phyloP scores from a whole-genome alignment of 257 asterid species.

The Cynanchum wilfordii region DNA sequence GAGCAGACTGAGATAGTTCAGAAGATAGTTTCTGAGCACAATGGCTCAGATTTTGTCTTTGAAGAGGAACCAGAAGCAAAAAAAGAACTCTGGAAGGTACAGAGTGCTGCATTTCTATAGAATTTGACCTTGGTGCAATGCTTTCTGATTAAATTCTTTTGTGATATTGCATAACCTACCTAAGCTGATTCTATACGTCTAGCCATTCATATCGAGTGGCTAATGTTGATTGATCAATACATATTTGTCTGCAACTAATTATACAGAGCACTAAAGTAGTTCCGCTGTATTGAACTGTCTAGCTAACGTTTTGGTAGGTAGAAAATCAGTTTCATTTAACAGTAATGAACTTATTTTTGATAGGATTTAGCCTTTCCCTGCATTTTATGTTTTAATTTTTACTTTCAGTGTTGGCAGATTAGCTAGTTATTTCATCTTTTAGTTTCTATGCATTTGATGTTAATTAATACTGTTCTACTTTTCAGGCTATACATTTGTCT shows the following conservation, averaged over 20 bases:
- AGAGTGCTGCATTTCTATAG: neutral
- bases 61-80: conserved; percentile 86
- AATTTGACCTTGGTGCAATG: neutral
- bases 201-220: neutral
- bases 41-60: conserved; percentile 83
- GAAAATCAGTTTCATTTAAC: neutral
- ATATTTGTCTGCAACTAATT: neutral
- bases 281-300: neutral
- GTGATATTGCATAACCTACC: neutral
- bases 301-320: neutral
- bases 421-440: neutral
- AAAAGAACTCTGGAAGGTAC: conserved; percentile 93
- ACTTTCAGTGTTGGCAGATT: neutral
- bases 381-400: conserved; percentile 4
- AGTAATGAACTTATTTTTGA: neutral
- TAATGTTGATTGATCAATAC: neutral
- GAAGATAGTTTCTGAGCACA: conserved; percentile 84
- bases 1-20: conserved; percentile 90
- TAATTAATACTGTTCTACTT: neutral
- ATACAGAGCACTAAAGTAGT: neutral
- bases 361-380: neutral
- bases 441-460: neutral
- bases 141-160: neutral
- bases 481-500: neutral
- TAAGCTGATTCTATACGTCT: neutral